Percentiles rank a stretch among this genome's conserved stretches.
Evolutionary conservation across 2,329 filamentous ascomycete genomes (phyloP).

Genomic region (Pseudonectria buxi): DNA sequence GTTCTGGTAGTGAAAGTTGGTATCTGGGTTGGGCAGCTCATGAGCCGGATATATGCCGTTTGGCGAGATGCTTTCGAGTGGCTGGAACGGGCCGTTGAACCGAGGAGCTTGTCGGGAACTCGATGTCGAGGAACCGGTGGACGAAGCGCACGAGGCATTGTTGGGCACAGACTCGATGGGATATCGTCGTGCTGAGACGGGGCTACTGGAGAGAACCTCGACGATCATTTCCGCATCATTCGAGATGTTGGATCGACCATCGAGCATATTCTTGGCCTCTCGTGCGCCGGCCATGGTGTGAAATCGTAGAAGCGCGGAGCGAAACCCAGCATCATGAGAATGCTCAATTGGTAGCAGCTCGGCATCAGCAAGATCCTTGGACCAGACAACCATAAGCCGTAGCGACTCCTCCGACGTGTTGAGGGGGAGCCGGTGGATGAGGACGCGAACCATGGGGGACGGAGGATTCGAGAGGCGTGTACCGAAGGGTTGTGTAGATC

Average conservation of each 20-base stretch:
- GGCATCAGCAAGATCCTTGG: constrained; percentile 46
- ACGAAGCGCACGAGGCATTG: constrained; percentile 16
- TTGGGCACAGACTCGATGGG: constrained; percentile 14
- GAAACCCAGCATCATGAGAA: constrained; percentile 43
- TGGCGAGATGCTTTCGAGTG: constrained; percentile 53
- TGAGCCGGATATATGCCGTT: constrained; percentile 45
- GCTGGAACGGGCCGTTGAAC: constrained; percentile 56
- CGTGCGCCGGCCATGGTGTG: constrained; percentile 45
- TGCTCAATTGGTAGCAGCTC: constrained; percentile 44
- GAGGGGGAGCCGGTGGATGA: constrained; percentile 48
- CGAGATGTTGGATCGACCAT: constrained; percentile 46
- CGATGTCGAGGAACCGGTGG: constrained; percentile 34
- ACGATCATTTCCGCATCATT: constrained; percentile 48
- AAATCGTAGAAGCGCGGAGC: constrained; percentile 48
- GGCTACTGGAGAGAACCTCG: constrained; percentile 46
- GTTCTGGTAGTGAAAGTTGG: constrained; percentile 48
- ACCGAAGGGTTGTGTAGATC: constrained; percentile 34
- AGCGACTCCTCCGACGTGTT: constrained; percentile 49
- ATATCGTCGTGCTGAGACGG: constrained; percentile 24
- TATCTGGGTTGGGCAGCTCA: constrained; percentile 54
- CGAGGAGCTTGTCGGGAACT: constrained; percentile 48
- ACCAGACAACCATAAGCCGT: constrained; percentile 52
- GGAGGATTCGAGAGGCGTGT: constrained; percentile 31
- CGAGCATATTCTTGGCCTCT: constrained; percentile 50
- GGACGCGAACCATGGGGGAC: constrained; percentile 33